phyloP scores from a whole-genome alignment of 371 early-diverging fungal genomes.

The Dichotomocladium elegans region DNA sequence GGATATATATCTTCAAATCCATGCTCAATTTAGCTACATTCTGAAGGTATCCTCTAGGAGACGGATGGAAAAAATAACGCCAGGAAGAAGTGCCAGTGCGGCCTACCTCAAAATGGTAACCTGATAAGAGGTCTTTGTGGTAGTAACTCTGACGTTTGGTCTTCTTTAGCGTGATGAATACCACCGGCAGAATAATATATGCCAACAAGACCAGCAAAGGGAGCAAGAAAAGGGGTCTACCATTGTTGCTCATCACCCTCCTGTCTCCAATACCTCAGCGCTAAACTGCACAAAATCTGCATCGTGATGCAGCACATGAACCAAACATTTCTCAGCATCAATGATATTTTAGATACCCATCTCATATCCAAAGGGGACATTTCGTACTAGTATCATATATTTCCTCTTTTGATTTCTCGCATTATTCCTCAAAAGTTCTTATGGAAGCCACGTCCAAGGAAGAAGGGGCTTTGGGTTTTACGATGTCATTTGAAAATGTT shows the following conservation, averaged over 20 bases:
- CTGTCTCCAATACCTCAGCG: neutral
- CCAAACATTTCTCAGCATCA: neutral
- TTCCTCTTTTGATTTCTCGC: too few species aligned
- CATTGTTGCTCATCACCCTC: neutral
- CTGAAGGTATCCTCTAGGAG: slow-evolving; percentile 45
- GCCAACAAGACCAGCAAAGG: neutral
- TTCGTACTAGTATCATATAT: too few species aligned
- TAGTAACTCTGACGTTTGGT: too few species aligned
- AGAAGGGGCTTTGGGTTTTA: too few species aligned
- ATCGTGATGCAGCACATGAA: neutral
- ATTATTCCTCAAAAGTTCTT: too few species aligned
- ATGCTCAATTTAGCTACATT: slow-evolving; percentile 51
- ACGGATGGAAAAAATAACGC: slow-evolving; percentile 39
- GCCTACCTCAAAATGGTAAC: slow-evolving; percentile 35
- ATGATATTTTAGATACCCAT: slow-evolving; percentile 2
- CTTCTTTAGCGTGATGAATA: slow-evolving; percentile 4
- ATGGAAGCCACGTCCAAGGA: too few species aligned
- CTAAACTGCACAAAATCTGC: neutral
- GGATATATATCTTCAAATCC: slow-evolving; percentile 51
- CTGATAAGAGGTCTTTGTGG: too few species aligned
- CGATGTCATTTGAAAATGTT: too few species aligned
- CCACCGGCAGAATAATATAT: neutral
- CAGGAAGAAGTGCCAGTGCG: slow-evolving; percentile 34
- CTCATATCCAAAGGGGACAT: too few species aligned
- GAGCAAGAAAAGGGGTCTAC: slow-evolving; percentile 1